Evolutionary conservation across 352 stramenopile genomes (phyloP).

Genomic region (Phytophthora brassicae): DNA sequence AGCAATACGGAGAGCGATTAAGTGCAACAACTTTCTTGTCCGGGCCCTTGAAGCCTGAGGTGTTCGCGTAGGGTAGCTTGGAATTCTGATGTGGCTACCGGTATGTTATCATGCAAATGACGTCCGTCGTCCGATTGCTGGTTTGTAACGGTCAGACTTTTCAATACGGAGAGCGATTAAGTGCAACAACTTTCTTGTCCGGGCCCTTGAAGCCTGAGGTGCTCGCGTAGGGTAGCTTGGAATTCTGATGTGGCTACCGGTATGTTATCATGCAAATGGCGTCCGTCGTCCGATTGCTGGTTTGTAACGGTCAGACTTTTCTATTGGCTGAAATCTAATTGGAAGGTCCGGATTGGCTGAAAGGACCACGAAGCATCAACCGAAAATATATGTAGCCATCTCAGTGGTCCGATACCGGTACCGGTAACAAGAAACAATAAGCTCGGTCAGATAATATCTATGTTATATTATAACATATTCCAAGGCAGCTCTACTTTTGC

Average conservation of each 20-base stretch:
- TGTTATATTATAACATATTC: no score
- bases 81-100: conserved; percentile 11
- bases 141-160: neutral
- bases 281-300: conserved; percentile 14
- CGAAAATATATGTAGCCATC: conserved; percentile 17
- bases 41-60: neutral
- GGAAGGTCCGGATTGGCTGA: neutral
- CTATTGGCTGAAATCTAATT: conserved; percentile 19
- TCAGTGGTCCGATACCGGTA: no score
- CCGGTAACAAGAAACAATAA: no score
- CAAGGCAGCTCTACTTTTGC: neutral
- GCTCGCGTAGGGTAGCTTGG: neutral
- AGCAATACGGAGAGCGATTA: neutral
- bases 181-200: neutral
- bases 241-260: conserved; percentile 12
- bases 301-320: neutral
- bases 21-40: neutral
- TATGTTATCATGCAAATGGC: no score
- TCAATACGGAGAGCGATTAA: neutral
- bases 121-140: conserved; percentile 13
- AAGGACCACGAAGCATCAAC: no score
- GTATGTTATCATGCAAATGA: no score
- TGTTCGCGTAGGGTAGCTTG: neutral
- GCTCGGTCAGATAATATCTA: no score
- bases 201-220: neutral